Evolutionary conservation across 2,329 filamentous ascomycete genomes (phyloP).

Genomic region (Claviceps maximensis): DNA sequence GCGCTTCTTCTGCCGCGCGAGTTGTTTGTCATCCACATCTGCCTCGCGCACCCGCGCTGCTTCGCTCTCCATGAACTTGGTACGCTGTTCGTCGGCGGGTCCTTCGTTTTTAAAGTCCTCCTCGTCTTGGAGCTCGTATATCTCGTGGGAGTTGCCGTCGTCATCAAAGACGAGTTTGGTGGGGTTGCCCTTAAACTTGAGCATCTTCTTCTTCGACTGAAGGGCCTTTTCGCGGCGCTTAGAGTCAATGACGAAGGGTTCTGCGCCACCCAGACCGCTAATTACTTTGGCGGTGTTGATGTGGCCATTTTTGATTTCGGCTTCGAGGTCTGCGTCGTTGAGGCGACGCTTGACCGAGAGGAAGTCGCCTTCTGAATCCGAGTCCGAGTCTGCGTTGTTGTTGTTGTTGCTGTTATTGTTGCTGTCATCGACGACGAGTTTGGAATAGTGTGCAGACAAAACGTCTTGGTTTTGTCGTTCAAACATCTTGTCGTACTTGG

Average conservation of each 20-base stretch:
- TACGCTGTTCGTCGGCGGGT: slow-evolving; percentile 60
- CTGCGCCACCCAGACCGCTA: slow-evolving; percentile 52
- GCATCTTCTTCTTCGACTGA: slow-evolving; percentile 84
- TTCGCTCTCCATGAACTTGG: slow-evolving; percentile 67
- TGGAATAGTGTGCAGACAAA: slow-evolving; percentile 83
- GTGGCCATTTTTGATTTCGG: slow-evolving; percentile 31
- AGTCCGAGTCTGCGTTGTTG: slow-evolving; percentile 33
- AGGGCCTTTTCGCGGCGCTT: slow-evolving; percentile 94
- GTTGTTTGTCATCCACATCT: slow-evolving; percentile 71
- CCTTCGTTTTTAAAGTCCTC: slow-evolving; percentile 65
- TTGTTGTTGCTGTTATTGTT: slow-evolving; percentile 45
- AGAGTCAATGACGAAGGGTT: slow-evolving; percentile 75
- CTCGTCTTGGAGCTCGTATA: slow-evolving; percentile 84
- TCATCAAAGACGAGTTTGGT: slow-evolving; percentile 86
- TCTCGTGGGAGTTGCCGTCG: slow-evolving; percentile 68
- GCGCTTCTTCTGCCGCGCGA: slow-evolving; percentile 63
- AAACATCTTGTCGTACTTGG: slow-evolving; percentile 97
- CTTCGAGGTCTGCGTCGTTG: slow-evolving; percentile 50
- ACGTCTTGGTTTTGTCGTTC: slow-evolving; percentile 94
- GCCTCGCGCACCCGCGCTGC: slow-evolving; percentile 55
- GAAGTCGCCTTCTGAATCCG: slow-evolving; percentile 48
- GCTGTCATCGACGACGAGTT: slow-evolving; percentile 55
- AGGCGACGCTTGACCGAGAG: slow-evolving; percentile 82
- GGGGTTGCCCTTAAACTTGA: slow-evolving; percentile 79
- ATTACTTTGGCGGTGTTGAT: slow-evolving; percentile 44